A percentile compares a stretch with the other conserved stretches of the same genome.
phyloP scores from a whole-genome alignment of 345 rosid species.

The Gynandropsis gynandra region DNA sequence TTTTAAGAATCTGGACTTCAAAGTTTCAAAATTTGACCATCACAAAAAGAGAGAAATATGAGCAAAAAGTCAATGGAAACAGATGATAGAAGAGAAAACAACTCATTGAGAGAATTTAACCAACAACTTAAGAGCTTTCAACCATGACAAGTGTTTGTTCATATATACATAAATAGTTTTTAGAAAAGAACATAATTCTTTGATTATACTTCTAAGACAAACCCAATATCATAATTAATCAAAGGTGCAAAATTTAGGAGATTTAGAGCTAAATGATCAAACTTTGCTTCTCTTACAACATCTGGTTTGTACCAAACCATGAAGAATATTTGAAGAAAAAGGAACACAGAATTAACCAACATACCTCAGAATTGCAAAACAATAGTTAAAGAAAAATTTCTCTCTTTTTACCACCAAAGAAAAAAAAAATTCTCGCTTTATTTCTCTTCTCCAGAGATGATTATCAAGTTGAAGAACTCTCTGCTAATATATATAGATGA shows the following conservation, averaged over 20 bases:
- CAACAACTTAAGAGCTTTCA: constrained; percentile 15
- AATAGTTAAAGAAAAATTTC: background rate
- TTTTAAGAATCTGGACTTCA: background rate
- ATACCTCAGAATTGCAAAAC: constrained; percentile 16
- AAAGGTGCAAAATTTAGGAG: background rate
- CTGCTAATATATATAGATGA: constrained; percentile 11
- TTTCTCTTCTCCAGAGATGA: background rate
- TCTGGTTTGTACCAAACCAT: too few species aligned
- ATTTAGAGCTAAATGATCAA: too few species aligned
- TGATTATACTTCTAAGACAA: background rate
- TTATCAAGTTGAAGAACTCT: background rate
- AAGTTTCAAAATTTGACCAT: background rate
- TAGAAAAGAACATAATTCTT: background rate
- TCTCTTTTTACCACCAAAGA: constrained; percentile 6
- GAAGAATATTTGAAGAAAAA: too few species aligned
- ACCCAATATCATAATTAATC: background rate
- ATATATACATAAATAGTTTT: background rate
- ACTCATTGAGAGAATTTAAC: constrained; percentile 15
- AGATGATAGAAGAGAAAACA: background rate
- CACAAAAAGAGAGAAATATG: background rate
- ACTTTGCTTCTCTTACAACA: too few species aligned
- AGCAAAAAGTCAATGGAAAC: background rate
- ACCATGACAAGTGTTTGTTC: background rate
- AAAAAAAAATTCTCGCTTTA: constrained; percentile 9
- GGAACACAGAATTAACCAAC: background rate